phyloP scores from a whole-genome alignment of 2,329 filamentous ascomycete genomes.

The Trichoderma koningiopsis region DNA sequence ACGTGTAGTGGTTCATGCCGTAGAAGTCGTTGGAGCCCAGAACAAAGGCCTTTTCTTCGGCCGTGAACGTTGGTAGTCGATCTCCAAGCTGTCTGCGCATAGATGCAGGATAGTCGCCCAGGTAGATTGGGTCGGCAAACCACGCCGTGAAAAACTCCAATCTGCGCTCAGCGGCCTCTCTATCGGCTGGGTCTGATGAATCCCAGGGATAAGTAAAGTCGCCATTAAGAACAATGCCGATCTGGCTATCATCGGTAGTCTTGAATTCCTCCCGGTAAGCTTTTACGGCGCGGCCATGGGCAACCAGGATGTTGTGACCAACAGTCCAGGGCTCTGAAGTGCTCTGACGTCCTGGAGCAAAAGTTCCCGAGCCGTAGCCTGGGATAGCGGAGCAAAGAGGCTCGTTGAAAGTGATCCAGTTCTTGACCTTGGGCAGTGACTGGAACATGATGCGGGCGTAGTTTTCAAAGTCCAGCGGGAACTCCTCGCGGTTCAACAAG shows the following conservation, averaged over 20 bases:
- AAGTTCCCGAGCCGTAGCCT: conserved; percentile 75
- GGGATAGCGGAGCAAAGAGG: conserved; percentile 83
- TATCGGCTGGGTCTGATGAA: conserved; percentile 70
- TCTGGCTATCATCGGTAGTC: conserved; percentile 67
- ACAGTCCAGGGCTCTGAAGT: conserved; percentile 78
- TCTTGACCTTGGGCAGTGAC: conserved; percentile 73
- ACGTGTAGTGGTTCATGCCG: conserved; percentile 92
- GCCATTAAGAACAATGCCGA: conserved; percentile 86
- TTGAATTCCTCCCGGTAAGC: conserved; percentile 84
- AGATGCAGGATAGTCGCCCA: conserved; percentile 78
- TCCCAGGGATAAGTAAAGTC: conserved; percentile 86
- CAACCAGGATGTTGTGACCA: conserved; percentile 77
- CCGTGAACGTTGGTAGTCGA: conserved; percentile 73
- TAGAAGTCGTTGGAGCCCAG: conserved; percentile 91
- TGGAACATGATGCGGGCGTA: conserved; percentile 78
- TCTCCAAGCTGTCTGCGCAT: conserved; percentile 81
- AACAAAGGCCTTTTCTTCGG: conserved; percentile 72
- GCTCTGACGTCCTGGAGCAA: conserved; percentile 81
- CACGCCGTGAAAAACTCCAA: conserved; percentile 85
- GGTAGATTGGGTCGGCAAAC: conserved; percentile 88
- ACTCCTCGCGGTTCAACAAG: conserved; percentile 78
- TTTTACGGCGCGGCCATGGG: conserved; percentile 79
- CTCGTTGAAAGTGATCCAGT: conserved; percentile 92
- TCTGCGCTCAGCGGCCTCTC: conserved; percentile 77
- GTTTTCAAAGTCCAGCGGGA: conserved; percentile 76